These are phyloP conservation scores for Boletellus sp. DNA, from an alignment of 768 basidiomycete species.

Conservation along the genomic window DNA sequence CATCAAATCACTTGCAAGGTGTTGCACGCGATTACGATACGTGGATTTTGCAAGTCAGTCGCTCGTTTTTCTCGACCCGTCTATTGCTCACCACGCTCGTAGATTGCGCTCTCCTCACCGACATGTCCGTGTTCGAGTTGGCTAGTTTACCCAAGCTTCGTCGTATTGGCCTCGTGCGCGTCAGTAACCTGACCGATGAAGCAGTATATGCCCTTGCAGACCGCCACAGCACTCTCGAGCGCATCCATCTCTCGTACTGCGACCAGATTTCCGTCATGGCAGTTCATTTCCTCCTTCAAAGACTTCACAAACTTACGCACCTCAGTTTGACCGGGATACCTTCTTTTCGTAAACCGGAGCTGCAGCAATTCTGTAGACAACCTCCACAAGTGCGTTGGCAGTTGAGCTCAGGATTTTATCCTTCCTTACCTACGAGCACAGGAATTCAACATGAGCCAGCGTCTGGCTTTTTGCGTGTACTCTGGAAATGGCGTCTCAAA, in stretches of 20 bases:
- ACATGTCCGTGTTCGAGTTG: slow-evolving; percentile 91
- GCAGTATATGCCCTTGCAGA: slow-evolving; percentile 87
- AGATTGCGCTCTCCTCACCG: slow-evolving; percentile 87
- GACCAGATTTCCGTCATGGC: slow-evolving; percentile 92
- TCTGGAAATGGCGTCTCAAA: slow-evolving; percentile 87
- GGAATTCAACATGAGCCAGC: slow-evolving; percentile 91
- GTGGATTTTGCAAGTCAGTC: slow-evolving; percentile 92
- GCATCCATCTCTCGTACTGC: slow-evolving; percentile 96
- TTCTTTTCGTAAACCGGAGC: slow-evolving; percentile 77
- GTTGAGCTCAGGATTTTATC: neutral
- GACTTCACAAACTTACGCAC: slow-evolving; percentile 89
- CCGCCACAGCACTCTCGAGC: slow-evolving; percentile 82
- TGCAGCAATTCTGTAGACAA: slow-evolving; percentile 86
- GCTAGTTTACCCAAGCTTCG: slow-evolving; percentile 85
- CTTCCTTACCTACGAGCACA: slow-evolving; percentile 29
- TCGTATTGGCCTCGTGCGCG: slow-evolving; percentile 92
- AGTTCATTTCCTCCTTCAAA: slow-evolving; percentile 84
- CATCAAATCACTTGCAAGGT: slow-evolving; percentile 75
- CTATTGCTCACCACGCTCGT: slow-evolving; percentile 13
- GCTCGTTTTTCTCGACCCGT: neutral
- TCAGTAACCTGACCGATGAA: slow-evolving; percentile 89
- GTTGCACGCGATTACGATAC: slow-evolving; percentile 88
- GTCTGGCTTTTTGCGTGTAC: slow-evolving; percentile 92
- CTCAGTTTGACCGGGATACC: slow-evolving; percentile 96
- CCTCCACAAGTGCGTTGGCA: slow-evolving; percentile 68